Evolutionary conservation across 352 stramenopile genomes (phyloP).

Genomic region (Thalassiosira mediterranea): DNA sequence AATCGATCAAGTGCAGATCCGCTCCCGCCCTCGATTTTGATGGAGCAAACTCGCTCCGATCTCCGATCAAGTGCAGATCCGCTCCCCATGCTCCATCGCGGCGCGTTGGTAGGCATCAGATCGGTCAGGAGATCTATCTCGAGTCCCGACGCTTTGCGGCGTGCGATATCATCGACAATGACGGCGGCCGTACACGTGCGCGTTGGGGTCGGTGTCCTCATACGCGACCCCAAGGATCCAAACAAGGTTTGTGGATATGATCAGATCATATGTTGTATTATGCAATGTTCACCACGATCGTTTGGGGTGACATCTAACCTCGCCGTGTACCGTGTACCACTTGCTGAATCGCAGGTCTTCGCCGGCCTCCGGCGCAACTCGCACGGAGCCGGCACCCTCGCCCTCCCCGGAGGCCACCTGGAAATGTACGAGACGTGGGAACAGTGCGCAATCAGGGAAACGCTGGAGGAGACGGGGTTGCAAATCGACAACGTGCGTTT

Average conservation of each 20-base stretch:
- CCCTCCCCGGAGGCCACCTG: conserved; percentile 74
- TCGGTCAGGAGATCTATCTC: neutral
- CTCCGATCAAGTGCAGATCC: no score
- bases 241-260: conserved; percentile 40
- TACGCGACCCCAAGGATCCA: conserved; percentile 57
- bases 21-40: no score
- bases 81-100: no score
- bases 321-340: neutral
- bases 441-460: conserved; percentile 78
- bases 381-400: conserved; percentile 56
- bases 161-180: neutral
- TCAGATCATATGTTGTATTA: no score
- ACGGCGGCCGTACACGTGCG: conserved; percentile 39
- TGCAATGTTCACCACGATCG: neutral
- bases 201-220: conserved; percentile 78
- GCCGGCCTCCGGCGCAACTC: conserved; percentile 73
- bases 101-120: no score
- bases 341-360: conserved; percentile 39
- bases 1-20: no score
- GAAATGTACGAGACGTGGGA: conserved; percentile 84
- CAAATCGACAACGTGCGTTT: conserved; percentile 59
- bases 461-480: conserved; percentile 82
- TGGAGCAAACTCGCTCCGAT: no score
- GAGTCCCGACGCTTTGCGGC: no score
- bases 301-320: neutral